Conservation (phyloP, 768 basidiomycete genomes). For the Phlebiopsis flavidoalba region DNA sequence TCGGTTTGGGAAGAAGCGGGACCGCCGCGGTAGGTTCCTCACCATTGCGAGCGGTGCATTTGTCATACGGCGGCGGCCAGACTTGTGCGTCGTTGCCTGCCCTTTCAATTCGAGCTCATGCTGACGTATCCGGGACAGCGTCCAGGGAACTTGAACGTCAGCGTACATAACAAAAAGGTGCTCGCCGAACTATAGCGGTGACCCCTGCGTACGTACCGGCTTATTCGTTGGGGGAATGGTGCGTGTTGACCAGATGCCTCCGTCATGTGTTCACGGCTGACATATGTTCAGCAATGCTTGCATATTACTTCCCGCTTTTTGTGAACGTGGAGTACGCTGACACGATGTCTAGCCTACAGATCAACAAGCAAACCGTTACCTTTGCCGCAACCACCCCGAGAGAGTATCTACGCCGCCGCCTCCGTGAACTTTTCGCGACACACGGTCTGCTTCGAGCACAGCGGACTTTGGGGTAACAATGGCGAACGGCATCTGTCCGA, state of each 20-base stretch:
- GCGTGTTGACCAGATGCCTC: neutral
- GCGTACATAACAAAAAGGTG: neutral
- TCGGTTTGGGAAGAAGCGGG: neutral
- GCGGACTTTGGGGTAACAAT: neutral
- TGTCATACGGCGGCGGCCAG: neutral
- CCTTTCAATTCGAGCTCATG: no score
- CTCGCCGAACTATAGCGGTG: neutral
- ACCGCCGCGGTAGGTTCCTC: neutral
- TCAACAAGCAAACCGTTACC: neutral
- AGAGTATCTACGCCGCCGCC: neutral
- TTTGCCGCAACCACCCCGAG: neutral
- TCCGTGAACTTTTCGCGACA: neutral
- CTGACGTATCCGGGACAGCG: no score
- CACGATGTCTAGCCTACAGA: neutral
- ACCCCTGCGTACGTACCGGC: neutral
- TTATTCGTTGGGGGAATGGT: neutral
- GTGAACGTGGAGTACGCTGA: neutral
- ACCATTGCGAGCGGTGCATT: neutral
- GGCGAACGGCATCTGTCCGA: neutral
- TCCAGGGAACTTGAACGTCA: neutral
- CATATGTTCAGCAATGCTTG: neutral
- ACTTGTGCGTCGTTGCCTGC: neutral
- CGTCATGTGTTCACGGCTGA: no score
- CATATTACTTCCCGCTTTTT: neutral
- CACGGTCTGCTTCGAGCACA: neutral